These are phyloP conservation scores for Hemileia vastatrix DNA, from an alignment of 1,284 basidiomycete genomes.

Conservation along the genomic window DNA sequence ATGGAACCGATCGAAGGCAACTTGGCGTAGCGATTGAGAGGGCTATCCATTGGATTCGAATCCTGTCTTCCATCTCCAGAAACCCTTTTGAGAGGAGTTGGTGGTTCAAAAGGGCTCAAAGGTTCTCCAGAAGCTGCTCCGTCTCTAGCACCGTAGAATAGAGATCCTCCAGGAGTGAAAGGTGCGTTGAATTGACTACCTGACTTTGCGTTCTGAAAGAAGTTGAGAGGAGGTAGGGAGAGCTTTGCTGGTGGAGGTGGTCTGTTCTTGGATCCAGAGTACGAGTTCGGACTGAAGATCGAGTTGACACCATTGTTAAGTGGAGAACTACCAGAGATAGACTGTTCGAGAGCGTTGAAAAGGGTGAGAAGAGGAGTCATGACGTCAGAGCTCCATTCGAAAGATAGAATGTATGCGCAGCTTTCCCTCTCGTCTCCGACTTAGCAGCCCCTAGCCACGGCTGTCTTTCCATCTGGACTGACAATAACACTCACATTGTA, in stretches of 20 bases:
- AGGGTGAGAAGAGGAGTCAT: not conserved
- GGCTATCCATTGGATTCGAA: not conserved
- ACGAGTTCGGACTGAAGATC: conserved; percentile 21
- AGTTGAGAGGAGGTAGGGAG: conserved; percentile 27
- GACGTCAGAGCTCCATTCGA: not conserved
- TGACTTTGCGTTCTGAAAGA: not conserved
- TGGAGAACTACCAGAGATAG: not conserved
- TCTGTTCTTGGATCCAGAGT: conserved; percentile 26
- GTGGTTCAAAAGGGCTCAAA: conserved; percentile 36
- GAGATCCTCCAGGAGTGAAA: conserved; percentile 33
- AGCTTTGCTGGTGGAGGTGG: conserved; percentile 23
- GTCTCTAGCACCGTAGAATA: conserved; percentile 34
- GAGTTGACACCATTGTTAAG: not conserved
- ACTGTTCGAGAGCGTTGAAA: not conserved
- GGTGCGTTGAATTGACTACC: conserved; percentile 26
- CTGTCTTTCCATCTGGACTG: no score
- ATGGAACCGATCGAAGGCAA: conserved; percentile 23
- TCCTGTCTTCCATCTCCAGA: not conserved
- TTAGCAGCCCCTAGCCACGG: no score
- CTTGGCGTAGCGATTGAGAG: not conserved
- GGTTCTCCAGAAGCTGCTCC: conserved; percentile 35
- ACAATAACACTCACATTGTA: not conserved
- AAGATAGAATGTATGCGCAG: not conserved
- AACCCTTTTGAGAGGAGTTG: conserved; percentile 28
- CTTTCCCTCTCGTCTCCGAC: not conserved